Percentiles rank a stretch among this genome's conserved stretches.
Evolutionary conservation across 2,329 filamentous ascomycete species (phyloP).

Genomic region (Cordyceps farinosa): DNA sequence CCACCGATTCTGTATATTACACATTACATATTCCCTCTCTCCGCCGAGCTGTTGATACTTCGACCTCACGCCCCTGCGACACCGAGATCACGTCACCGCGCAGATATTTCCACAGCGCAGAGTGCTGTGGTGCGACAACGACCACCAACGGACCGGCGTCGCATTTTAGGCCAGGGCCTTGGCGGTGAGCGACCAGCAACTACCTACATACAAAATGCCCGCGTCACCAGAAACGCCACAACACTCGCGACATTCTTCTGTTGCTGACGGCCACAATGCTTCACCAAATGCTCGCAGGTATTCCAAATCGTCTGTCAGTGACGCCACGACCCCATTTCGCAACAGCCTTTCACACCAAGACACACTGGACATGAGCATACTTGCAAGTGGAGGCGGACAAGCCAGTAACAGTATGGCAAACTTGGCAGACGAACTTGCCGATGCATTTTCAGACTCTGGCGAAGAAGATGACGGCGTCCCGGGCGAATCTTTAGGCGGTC

Average conservation of each 20-base stretch:
- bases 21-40: background rate
- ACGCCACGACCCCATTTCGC: slow-evolving; percentile 46
- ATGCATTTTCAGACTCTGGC: slow-evolving; percentile 64
- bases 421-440: slow-evolving; percentile 75
- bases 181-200: slow-evolving; percentile 18
- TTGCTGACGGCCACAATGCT: slow-evolving; percentile 46
- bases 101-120: background rate
- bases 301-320: slow-evolving; percentile 50
- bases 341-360: slow-evolving; percentile 49
- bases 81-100: background rate
- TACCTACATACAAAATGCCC: slow-evolving; percentile 27
- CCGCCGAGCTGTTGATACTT: background rate
- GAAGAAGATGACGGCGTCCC: slow-evolving; percentile 43
- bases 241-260: slow-evolving; percentile 57
- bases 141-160: background rate
- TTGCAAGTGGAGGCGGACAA: slow-evolving; percentile 39
- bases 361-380: slow-evolving; percentile 43
- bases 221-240: slow-evolving; percentile 52
- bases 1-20: background rate
- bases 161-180: slow-evolving; percentile 6
- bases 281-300: slow-evolving; percentile 46
- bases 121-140: background rate
- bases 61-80: background rate
- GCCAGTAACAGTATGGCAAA: slow-evolving; percentile 65
- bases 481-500: slow-evolving; percentile 6